These are phyloP conservation scores for Hawksworthiomyces lignivorus DNA, from an alignment of 2,329 filamentous ascomycete species.

Conservation along the genomic window DNA sequence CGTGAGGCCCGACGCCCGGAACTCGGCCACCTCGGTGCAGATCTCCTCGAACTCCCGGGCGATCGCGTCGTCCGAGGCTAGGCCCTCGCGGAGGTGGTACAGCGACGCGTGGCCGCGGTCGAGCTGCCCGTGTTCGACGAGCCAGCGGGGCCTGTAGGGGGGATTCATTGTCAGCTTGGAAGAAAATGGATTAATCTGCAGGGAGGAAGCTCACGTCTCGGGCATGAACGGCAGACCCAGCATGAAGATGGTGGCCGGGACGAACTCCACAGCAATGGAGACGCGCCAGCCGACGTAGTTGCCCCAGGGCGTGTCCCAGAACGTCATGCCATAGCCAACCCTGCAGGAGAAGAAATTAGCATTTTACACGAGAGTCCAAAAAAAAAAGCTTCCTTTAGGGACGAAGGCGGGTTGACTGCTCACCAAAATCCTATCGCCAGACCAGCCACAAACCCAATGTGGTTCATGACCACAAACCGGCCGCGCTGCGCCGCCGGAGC, in stretches of 20 bases:
- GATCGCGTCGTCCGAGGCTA: slow-evolving; percentile 27
- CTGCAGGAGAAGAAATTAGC: slow-evolving; percentile 22
- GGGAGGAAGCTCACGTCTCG: slow-evolving; percentile 39
- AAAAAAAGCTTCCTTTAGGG: too few species aligned
- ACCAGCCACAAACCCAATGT: slow-evolving; percentile 49
- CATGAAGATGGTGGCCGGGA: slow-evolving; percentile 43
- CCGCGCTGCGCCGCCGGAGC: slow-evolving; percentile 46
- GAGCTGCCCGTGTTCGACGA: slow-evolving; percentile 40
- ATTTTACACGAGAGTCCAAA: too few species aligned
- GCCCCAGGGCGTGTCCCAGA: slow-evolving; percentile 39
- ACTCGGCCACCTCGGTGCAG: slow-evolving; percentile 32
- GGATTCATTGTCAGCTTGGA: background rate
- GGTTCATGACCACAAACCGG: slow-evolving; percentile 50
- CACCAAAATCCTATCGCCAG: slow-evolving; percentile 49
- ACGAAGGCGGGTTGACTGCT: too few species aligned
- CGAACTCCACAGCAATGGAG: slow-evolving; percentile 41
- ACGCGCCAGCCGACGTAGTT: slow-evolving; percentile 43
- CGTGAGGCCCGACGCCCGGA: slow-evolving; percentile 26
- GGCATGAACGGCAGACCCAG: slow-evolving; percentile 43
- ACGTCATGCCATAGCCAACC: slow-evolving; percentile 49
- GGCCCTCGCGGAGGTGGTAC: slow-evolving; percentile 40
- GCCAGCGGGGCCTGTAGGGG: slow-evolving; percentile 47
- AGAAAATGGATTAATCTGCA: background rate
- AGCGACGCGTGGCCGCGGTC: slow-evolving; percentile 37
- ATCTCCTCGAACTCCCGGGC: slow-evolving; percentile 40